phyloP scores from a whole-genome alignment of 2,329 filamentous ascomycete genomes.

The Fusarium hainanense region DNA sequence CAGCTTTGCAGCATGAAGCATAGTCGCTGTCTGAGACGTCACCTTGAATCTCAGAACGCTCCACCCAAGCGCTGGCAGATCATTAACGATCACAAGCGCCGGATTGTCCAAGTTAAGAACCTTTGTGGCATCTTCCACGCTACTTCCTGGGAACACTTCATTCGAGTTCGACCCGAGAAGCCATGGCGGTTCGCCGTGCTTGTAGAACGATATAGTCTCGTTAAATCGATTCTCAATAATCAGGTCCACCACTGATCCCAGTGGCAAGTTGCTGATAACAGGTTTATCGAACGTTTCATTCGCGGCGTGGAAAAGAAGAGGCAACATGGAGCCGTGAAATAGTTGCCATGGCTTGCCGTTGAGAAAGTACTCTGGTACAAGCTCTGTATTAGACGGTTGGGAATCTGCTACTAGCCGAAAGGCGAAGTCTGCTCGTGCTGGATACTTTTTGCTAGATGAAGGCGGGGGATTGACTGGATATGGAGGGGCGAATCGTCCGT shows the following conservation, averaged over 20 bases:
- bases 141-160: neutral
- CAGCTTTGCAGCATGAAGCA: neutral
- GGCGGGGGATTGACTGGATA: neutral
- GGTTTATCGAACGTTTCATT: neutral
- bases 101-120: neutral
- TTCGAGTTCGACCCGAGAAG: neutral
- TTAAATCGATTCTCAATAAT: conserved; percentile 8
- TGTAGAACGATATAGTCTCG: conserved; percentile 11
- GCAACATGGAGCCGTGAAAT: conserved; percentile 11
- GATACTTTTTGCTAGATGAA: neutral
- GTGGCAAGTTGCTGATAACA: neutral
- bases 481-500: neutral
- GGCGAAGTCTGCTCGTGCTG: neutral
- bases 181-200: conserved; percentile 1
- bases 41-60: conserved; percentile 3
- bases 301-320: conserved; percentile 2
- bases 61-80: neutral
- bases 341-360: conserved; percentile 15
- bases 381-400: conserved; percentile 1
- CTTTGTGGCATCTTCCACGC: neutral
- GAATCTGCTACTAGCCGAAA: neutral
- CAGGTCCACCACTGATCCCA: conserved; percentile 9
- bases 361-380: conserved; percentile 2
- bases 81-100: neutral
- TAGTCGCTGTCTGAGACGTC: neutral